Percentiles rank a stretch among this genome's conserved stretches.
These are phyloP conservation scores for Salvia rosmarinus DNA, from an alignment of 257 asterid genomes.

Conservation along the genomic window DNA sequence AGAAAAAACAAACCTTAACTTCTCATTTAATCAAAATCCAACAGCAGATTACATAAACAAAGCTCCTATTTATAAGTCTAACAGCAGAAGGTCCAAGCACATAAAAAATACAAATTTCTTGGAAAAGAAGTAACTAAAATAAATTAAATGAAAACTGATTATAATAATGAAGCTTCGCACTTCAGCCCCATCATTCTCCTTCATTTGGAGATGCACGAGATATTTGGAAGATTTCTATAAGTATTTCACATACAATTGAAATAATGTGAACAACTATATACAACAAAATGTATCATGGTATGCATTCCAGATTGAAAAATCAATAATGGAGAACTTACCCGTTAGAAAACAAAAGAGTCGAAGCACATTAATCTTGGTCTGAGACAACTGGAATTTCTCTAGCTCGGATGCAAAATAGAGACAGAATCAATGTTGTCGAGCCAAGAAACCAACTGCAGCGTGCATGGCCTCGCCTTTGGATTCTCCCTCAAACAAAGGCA, in stretches of 20 bases:
- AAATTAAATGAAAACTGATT: no score
- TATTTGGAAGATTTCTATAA: neutral
- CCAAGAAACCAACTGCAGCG: conserved; percentile 66
- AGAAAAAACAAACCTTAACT: no score
- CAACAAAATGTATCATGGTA: conserved; percentile 19
- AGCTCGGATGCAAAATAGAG: conserved; percentile 21
- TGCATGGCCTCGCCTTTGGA: conserved; percentile 70
- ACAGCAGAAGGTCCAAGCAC: no score
- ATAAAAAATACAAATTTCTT: no score
- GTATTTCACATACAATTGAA: conserved; percentile 13
- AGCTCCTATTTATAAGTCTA: no score
- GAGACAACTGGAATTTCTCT: conserved; percentile 21
- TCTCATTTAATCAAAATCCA: no score
- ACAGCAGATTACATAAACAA: no score
- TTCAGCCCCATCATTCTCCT: conserved; percentile 6
- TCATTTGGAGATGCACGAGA: conserved; percentile 12
- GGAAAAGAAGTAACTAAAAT: neutral
- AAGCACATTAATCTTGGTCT: neutral
- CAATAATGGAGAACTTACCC: conserved; percentile 25
- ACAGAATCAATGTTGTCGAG: conserved; percentile 55
- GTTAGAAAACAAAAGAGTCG: conserved; percentile 15
- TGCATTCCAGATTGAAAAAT: conserved; percentile 9
- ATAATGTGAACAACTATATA: conserved; percentile 29
- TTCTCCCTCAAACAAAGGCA: conserved; percentile 67
- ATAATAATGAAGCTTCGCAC: no score